These are phyloP conservation scores for Xylaria hypoxylon DNA, from an alignment of 2,329 filamentous ascomycete genomes.

Conservation along the genomic window DNA sequence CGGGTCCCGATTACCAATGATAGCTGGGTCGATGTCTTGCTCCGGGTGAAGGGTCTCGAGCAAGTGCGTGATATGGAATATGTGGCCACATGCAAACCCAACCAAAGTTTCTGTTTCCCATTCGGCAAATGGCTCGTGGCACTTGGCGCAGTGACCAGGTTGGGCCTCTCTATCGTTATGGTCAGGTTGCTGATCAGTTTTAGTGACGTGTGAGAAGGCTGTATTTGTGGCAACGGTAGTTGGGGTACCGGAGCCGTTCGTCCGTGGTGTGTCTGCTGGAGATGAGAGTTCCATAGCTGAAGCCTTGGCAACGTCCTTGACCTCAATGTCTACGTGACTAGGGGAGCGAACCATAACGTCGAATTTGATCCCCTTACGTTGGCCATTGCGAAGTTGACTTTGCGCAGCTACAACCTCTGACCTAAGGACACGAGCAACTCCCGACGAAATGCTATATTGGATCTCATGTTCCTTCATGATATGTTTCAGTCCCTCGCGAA, in stretches of 20 bases:
- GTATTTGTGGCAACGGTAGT: slow-evolving; percentile 19
- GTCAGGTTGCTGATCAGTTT: slow-evolving; percentile 47
- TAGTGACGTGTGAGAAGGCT: slow-evolving; percentile 2
- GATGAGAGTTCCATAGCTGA: slow-evolving; percentile 35
- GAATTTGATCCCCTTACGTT: slow-evolving; percentile 89
- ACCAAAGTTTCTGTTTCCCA: slow-evolving; percentile 78
- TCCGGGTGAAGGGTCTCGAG: slow-evolving; percentile 64
- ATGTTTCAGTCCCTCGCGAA: slow-evolving; percentile 86
- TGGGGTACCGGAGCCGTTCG: slow-evolving; percentile 43
- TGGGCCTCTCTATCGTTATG: slow-evolving; percentile 52
- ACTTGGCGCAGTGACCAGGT: slow-evolving; percentile 70
- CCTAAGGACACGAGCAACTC: slow-evolving; percentile 85
- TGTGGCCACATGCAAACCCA: slow-evolving; percentile 84
- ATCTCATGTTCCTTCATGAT: slow-evolving; percentile 97
- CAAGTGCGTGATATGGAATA: slow-evolving; percentile 81
- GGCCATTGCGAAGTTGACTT: slow-evolving; percentile 80
- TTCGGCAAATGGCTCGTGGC: slow-evolving; percentile 66
- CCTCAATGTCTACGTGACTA: slow-evolving; percentile 58
- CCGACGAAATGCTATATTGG: slow-evolving; percentile 90
- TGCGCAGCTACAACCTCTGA: slow-evolving; percentile 90
- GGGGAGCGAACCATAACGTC: slow-evolving; percentile 69
- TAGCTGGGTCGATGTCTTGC: slow-evolving; percentile 56
- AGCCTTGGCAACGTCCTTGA: slow-evolving; percentile 54
- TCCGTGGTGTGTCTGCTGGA: slow-evolving; percentile 39
- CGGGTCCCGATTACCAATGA: slow-evolving; percentile 20